phyloP scores from a whole-genome alignment of 208 protist species.

The Acanthamoeba divionensis region DNA sequence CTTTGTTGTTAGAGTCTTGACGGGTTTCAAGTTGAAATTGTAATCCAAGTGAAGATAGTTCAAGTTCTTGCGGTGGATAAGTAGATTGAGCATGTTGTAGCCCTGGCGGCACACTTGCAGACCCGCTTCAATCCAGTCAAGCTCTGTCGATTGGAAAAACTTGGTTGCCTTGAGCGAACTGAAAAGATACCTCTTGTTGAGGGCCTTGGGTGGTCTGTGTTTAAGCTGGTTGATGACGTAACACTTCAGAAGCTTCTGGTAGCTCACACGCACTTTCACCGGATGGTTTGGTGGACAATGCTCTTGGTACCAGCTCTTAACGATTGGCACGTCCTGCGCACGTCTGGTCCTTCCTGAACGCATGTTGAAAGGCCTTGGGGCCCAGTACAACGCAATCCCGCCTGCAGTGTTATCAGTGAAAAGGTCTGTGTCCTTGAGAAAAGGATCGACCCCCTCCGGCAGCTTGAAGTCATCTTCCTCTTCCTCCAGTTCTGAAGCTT shows the following conservation, averaged over 20 bases:
- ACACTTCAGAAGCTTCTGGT: conserved; percentile 99
- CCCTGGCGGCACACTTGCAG: conserved; percentile 99
- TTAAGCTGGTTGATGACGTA: conserved; percentile 97
- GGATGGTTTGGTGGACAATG: conserved; percentile 79
- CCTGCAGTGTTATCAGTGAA: conserved; percentile 91
- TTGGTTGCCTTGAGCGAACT: conserved; percentile 92
- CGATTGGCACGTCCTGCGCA: conserved; percentile 96
- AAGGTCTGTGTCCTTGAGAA: conserved; percentile 84
- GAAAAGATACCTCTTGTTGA: conserved; percentile 89
- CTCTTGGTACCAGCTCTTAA: conserved; percentile 97
- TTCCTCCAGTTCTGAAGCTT: background rate
- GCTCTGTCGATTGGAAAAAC: conserved; percentile 98
- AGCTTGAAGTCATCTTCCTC: conserved; percentile 81
- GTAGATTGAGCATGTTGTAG: conserved; percentile 99
- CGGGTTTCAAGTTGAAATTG: conserved; percentile 99
- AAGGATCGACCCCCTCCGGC: conserved; percentile 76
- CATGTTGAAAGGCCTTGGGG: conserved; percentile 95
- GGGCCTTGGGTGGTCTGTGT: conserved; percentile 81
- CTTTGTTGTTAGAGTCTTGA: conserved; percentile 99
- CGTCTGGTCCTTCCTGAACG: conserved; percentile 93
- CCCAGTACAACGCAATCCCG: conserved; percentile 96
- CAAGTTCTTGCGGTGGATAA: conserved; percentile 99
- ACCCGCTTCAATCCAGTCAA: conserved; percentile 99
- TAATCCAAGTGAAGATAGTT: conserved; percentile 99
- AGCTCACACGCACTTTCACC: conserved; percentile 95